Base-by-base conservation (phyloP, 257 asterid genomes). In the Phtheirospermum japonicum region DNA sequence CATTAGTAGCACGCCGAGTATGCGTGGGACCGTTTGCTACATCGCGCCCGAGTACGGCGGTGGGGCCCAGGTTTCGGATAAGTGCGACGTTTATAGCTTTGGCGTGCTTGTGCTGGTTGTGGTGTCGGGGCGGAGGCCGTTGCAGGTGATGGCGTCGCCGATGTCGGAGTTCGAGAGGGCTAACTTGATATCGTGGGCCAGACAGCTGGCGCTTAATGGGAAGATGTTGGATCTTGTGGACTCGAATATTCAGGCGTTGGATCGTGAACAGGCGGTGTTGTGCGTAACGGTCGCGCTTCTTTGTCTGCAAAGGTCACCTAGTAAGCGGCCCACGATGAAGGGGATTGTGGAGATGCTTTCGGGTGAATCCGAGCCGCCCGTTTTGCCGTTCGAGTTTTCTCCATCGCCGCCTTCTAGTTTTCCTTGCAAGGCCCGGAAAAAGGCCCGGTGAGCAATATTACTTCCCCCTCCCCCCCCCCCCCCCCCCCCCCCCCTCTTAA, bases 21-120 rank as follows among this genome's bases (percentile, higher is more conserved):
- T 89, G 97, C 78, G 99, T 68, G 99, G 99, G 19, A 92, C 99
- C 0, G 95, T 92, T 18, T 89, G 99, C 46, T 92, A 92, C 65
- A 85, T 83, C 16, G 93, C 99, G 0, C 99, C 99, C 0, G 97
- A 92, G 53, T 85, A 72, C 30, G 84, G 90, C 4, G 90, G 90
- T 4, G 96, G 97, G 0, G 95, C 78, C 5, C 79, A 40, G 45
- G 80, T 81, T 3, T 88, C 99, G 0, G 85, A 83, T 13, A 92
- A 84, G 76, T 84, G 95, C 34, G 99, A 92, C 4, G 94, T 92
- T 3, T 92, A 92, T 55, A 89, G 97, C 60, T 92, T 89, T 19
- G 98, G 98, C 10, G 98, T 92, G 37, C 79, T 92, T 4, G 12
- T 92, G 30, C 66, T 92, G 20, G 99, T 89, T 40, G 65, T 83